These are phyloP conservation scores for Claviceps lovelessii DNA, from an alignment of 2,329 filamentous ascomycete genomes.

Conservation along the genomic window DNA sequence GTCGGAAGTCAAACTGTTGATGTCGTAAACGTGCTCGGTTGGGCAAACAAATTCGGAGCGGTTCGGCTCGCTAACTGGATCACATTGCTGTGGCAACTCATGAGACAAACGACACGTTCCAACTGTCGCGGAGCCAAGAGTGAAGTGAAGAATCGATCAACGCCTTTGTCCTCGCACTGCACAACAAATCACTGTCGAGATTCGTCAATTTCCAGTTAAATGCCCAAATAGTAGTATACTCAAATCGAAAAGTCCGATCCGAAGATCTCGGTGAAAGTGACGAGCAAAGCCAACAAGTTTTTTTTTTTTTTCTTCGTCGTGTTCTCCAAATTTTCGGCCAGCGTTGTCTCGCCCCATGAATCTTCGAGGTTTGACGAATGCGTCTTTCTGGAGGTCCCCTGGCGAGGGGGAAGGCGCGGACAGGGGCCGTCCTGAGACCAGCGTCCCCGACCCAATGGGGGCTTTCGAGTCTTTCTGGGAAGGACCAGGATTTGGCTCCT, in stretches of 20 bases:
- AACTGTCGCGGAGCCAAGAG: neutral
- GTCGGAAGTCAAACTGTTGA: neutral
- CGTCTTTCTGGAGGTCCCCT: neutral
- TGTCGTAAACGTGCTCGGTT: neutral
- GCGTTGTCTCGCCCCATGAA: neutral
- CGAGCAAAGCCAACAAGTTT: neutral
- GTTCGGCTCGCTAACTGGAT: neutral
- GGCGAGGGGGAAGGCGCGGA: neutral
- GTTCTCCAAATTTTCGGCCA: neutral
- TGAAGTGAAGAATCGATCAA: neutral
- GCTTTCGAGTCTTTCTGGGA: neutral
- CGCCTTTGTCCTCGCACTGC: too few species aligned
- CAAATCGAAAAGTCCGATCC: neutral
- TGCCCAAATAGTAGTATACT: neutral
- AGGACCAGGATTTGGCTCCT: neutral
- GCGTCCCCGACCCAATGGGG: neutral
- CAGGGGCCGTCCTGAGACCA: neutral
- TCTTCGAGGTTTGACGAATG: neutral
- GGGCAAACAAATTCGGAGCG: neutral
- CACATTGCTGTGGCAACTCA: neutral
- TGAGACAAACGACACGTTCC: neutral
- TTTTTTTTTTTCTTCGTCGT: neutral
- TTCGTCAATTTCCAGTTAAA: neutral
- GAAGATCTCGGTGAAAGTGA: neutral
- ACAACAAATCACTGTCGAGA: neutral